Evolutionary conservation across 768 basidiomycete genomes (phyloP), one percentile per base, ranked within the genome.

Genomic region (Mycena venus): DNA sequence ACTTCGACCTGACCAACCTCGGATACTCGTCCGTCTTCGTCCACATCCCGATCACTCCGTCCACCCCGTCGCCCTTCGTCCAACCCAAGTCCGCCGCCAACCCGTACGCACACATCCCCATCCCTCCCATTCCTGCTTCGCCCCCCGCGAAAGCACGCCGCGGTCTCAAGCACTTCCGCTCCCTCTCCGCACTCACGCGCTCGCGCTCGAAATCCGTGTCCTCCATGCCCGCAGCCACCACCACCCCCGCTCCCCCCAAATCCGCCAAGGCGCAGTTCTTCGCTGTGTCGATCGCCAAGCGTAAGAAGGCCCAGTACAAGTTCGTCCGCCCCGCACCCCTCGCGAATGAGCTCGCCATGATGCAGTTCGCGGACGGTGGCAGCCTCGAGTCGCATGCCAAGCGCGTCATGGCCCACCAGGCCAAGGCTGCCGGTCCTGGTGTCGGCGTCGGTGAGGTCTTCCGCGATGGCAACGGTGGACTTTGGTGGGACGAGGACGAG

Each of bases 401-500:
- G 71, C 88, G 89, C 14, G 80, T 89, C 38, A 89, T 92, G 87
- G 85, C 89, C 58, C 82, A 85, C 6, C 90, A 91, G 61, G 92
- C 91, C 21, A 88, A 86, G 78, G 85, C 86, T 1, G 82, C 83
- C 2, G 76, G 80, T 10, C 78, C 75, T 8, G 44, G 60, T 19
- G 66, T 79, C 23, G 82, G 84, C 12, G 89, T 90, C 15, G 86
- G 85, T 1, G 91, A 88, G 60, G 88, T 92, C 4, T 89, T 89
- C 81, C 86, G 91, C 21, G 93, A 94, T 68, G 91, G 83, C 0
- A 85, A 87, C 29, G 93, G 92, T 27, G 89, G 90, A 0, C 64
- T 94, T 17, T 95, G 93, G 92, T 88, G 89, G 86, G 94, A 95
- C 76, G 89, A 88, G 66, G 92, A 93, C 14, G 94, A 95, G 80